A percentile compares a stretch with the other conserved stretches of the same genome.
These are phyloP conservation scores for Aspergillus spinulosporus DNA, from an alignment of 2,329 filamentous ascomycete genomes.

Conservation along the genomic window DNA sequence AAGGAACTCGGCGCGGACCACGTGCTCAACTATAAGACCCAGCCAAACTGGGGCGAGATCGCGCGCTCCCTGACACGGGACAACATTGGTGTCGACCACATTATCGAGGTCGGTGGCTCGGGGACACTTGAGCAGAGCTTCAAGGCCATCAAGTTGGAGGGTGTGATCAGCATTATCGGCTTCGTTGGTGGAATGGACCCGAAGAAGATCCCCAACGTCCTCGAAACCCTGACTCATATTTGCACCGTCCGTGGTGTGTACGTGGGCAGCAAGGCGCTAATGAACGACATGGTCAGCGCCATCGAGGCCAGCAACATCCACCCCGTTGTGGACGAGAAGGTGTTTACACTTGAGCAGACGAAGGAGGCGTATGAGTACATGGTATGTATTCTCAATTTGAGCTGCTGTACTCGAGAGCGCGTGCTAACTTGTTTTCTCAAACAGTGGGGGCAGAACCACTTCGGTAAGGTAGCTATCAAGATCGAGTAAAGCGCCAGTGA, in stretches of 20 bases:
- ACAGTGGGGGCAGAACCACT: slow-evolving; percentile 54
- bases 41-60: slow-evolving; percentile 60
- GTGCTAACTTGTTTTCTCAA: slow-evolving; percentile 22
- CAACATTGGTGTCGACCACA: slow-evolving; percentile 60
- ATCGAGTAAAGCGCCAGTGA: slow-evolving; percentile 27
- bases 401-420: neutral
- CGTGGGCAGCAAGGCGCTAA: slow-evolving; percentile 57
- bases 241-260: slow-evolving; percentile 60
- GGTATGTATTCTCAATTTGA: slow-evolving; percentile 34
- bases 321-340: slow-evolving; percentile 59
- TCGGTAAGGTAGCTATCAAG: slow-evolving; percentile 58
- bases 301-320: slow-evolving; percentile 62
- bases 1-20: slow-evolving; percentile 59
- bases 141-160: slow-evolving; percentile 56
- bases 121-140: slow-evolving; percentile 60
- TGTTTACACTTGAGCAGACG: slow-evolving; percentile 54
- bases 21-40: slow-evolving; percentile 62
- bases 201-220: slow-evolving; percentile 52
- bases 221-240: slow-evolving; percentile 52
- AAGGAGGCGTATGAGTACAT: slow-evolving; percentile 59
- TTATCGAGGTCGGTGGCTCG: slow-evolving; percentile 67
- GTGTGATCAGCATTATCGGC: slow-evolving; percentile 58
- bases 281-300: slow-evolving; percentile 60
- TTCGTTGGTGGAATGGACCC: slow-evolving; percentile 54
- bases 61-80: slow-evolving; percentile 54